Evolutionary conservation across 2,329 filamentous ascomycete genomes (phyloP).

Genomic region (Pestalotiopsis sp.): DNA sequence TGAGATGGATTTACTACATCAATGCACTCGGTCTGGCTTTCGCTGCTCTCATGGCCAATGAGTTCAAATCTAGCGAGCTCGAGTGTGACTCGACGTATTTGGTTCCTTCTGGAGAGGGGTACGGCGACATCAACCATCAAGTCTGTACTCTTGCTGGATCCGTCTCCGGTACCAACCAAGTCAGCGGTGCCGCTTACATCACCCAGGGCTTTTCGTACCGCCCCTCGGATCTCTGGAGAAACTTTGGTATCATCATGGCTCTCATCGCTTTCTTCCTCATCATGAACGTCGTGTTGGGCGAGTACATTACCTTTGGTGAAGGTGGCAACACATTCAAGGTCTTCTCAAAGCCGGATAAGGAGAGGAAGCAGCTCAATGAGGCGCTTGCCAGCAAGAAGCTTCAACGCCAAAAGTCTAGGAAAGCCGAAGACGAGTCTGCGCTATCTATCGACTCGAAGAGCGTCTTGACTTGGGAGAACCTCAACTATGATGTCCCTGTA

Average conservation of each 20-base stretch:
- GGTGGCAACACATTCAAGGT: slow-evolving; percentile 80
- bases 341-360: slow-evolving; percentile 69
- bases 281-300: slow-evolving; percentile 76
- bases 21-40: slow-evolving; percentile 77
- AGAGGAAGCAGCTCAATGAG: slow-evolving; percentile 65
- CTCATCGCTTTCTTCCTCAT: slow-evolving; percentile 76
- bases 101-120: slow-evolving; percentile 69
- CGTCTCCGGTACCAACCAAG: slow-evolving; percentile 58
- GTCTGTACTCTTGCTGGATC: slow-evolving; percentile 80
- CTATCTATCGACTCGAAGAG: slow-evolving; percentile 60
- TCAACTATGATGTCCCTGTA: slow-evolving; percentile 74
- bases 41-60: slow-evolving; percentile 80
- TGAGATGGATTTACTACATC: slow-evolving; percentile 79
- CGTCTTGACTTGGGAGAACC: slow-evolving; percentile 82
- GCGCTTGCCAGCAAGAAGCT: slow-evolving; percentile 61
- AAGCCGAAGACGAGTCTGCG: slow-evolving; percentile 46
- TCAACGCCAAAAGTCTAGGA: slow-evolving; percentile 48
- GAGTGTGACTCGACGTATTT: slow-evolving; percentile 68
- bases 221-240: slow-evolving; percentile 72
- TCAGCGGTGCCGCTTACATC: slow-evolving; percentile 71
- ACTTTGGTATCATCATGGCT: slow-evolving; percentile 77
- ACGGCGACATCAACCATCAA: slow-evolving; percentile 71
- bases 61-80: slow-evolving; percentile 70
- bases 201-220: slow-evolving; percentile 66
- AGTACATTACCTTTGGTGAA: slow-evolving; percentile 75